Evolutionary conservation across 148 eudicot genomes (phyloP), one percentile per base, ranked within the genome.

Genomic region (Arbutus unedo): DNA sequence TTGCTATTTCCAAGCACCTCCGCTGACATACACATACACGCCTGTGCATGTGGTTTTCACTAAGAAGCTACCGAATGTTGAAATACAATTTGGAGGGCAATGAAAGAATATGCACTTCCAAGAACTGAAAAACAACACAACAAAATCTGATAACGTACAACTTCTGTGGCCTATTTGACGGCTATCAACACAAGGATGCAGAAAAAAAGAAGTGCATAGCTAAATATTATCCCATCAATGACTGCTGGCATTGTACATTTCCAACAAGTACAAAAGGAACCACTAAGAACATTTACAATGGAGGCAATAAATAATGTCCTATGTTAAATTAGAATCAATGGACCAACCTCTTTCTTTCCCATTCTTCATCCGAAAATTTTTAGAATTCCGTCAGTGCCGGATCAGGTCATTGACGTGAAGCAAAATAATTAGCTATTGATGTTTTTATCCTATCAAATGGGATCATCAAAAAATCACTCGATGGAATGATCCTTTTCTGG

Each of bases 251-350:
- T 41, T 15, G 19, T 70, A 15, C 48, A 70, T 70, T 70, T 70
- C 54, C 10, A 50, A 50, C 54, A 50, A n/a, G n/a, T n/a, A n/a
- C n/a, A n/a, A n/a, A n/a, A 50, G 54, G 54, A 31, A 31, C 38
- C 38, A 50, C 54, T 5, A 50, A 50, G 54, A 66, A 59, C 48
- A 84, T n/a, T 60, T 54, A 84, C 74, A 73, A 79, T 50, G 75
- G 60, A 60, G 59, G 49, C 48, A 14, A 70, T 79, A 41, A 13
- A 83, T 49, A 4, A 74, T 47, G 21, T 53, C 31, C 48, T 6
- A 72, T 73, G 21, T 44, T 5, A 31, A 23, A 75, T 80, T 64
- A 68, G 55, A 31, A 72, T 72, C 53, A 68, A 47, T 54, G 10
- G 18, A 78, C 78, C 54, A 14, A 41, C 25, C 74, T 68, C 76